phyloP scores from a whole-genome alignment of 2,329 filamentous ascomycete species.

The Ciborinia camelliae region DNA sequence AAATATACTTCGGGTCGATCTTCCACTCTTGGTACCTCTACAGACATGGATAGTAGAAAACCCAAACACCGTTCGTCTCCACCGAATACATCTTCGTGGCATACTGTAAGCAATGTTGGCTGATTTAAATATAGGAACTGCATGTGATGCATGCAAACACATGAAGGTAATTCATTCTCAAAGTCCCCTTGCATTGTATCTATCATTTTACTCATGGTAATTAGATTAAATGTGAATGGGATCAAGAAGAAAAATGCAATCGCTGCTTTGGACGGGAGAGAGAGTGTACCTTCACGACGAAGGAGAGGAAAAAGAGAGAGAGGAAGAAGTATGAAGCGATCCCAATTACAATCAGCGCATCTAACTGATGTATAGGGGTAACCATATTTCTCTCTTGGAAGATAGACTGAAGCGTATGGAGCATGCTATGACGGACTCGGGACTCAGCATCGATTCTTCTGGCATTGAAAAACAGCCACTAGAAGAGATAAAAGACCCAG shows the following conservation, averaged over 20 bases:
- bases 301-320: constrained; percentile 31
- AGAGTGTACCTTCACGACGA: constrained; percentile 29
- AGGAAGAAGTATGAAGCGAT: constrained; percentile 24
- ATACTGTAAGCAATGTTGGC: not conserved
- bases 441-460: constrained; percentile 14
- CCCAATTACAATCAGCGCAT: constrained; percentile 13
- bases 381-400: constrained; percentile 28
- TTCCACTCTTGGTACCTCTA: not conserved
- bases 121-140: constrained; percentile 27
- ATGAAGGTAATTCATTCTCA: constrained; percentile 29
- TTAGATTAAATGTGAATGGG: constrained; percentile 31
- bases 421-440: constrained; percentile 26
- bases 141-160: constrained; percentile 31
- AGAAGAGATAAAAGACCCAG: constrained; percentile 26
- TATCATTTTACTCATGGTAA: constrained; percentile 9
- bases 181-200: not conserved
- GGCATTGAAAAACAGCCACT: constrained; percentile 20
- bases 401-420: constrained; percentile 32
- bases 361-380: constrained; percentile 15
- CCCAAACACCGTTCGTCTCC: constrained; percentile 15
- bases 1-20: not conserved
- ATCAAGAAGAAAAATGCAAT: constrained; percentile 25
- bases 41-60: constrained; percentile 3
- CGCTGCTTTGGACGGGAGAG: constrained; percentile 26
- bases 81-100: not conserved